Base-by-base conservation (phyloP, 495 filamentous ascomycete species). In the Melanomma pulvis-pyrius region DNA sequence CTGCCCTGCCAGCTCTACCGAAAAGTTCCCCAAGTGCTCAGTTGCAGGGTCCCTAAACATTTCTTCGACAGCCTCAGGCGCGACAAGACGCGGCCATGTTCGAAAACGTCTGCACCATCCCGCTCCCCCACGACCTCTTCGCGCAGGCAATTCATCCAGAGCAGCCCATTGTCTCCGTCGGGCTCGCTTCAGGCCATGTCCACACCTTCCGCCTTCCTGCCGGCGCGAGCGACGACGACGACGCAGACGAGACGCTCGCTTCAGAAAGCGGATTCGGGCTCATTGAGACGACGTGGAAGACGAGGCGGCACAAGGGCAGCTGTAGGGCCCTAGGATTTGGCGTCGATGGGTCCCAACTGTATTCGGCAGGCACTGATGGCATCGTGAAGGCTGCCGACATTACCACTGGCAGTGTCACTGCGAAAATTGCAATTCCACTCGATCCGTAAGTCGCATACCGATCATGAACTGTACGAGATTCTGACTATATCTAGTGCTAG, bases 291-390 rank as follows among this genome's bases (percentile, higher is more conserved):
- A 82, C 85, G 71, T 98, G 94, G 94, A 83, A 86, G 62, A 98
- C 94, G 1, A 82, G 86, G 59, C 83, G 94, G 56, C 94, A 98
- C 76, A 93, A 96, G 80, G 94, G 92, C 4, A 96, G 92, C 78
- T 97, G 93, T 73, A 82, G 94, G 34, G 84, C 83, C 52, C 79
- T 97, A 56, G 83, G 81, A 8, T 98, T 93, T 73, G 88, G 87
- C 63, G 72, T 84, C 55, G 92, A 96, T 70, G 93, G 92, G 17
- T 77, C 84, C 62, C 78, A 81, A 36, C 81, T 98, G 58, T 97
- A 92, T 76, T 96, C 92, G 0, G 89, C 91, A 21, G 96, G 94
- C 46, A 93, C 88, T 49, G 96, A 98, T 79, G 87, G 90, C 24
- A 76, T 98, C 36, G 83, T 98, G 60, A 98, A 98, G 77, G 89